Base-by-base conservation (phyloP, 1,284 basidiomycete genomes). In the Cutaneotrichosporon sp. region DNA sequence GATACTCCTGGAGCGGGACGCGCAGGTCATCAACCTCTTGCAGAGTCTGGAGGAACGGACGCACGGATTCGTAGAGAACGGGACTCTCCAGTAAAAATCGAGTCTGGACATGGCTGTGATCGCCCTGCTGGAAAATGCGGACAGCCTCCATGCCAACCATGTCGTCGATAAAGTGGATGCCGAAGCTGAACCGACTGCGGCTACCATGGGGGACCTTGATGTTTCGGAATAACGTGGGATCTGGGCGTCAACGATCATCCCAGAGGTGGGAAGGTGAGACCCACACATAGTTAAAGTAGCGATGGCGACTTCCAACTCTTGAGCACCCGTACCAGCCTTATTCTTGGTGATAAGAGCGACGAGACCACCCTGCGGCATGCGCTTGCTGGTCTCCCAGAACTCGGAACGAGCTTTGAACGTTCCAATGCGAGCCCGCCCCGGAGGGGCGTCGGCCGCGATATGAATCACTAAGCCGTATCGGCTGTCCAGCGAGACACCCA, bases 21-120 rank as follows among this genome's bases (percentile, higher is more conserved):
- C 75, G 73, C 53, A 83, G 82, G 0, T 88, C 86, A 52, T 85
- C 84, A 0, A 76, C 74, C 32, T 78, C 77, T 16, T 76, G 59
- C 18, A 89, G 78, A 0, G 85, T 82, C 56, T 86, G 82, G 10
- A 89, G 80, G 75, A 88, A 88, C 0, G 88, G 88, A 4, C 85
- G 81, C 38, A 87, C 83, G 0, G 86, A 78, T 63, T 87, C 86
- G 61, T 84, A 88, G 81, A 89, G 82, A 49, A 88, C 83, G 0
- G 85, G 82, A 0, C 83, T 81, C 66, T 89, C 88, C n/a, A 88
- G 75, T 10, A 88, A 77, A 4, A 87, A 14, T 5, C 65, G 65
- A 16, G 53, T 30, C 38, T 62, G 57, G 5, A 56, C 32, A 30
- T 36, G 30, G 4, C 31, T 42, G 14, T 55, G 51, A 34, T 69